phyloP scores from a whole-genome alignment of 208 protist species.

The Kentomonas sorsogonicus region DNA sequence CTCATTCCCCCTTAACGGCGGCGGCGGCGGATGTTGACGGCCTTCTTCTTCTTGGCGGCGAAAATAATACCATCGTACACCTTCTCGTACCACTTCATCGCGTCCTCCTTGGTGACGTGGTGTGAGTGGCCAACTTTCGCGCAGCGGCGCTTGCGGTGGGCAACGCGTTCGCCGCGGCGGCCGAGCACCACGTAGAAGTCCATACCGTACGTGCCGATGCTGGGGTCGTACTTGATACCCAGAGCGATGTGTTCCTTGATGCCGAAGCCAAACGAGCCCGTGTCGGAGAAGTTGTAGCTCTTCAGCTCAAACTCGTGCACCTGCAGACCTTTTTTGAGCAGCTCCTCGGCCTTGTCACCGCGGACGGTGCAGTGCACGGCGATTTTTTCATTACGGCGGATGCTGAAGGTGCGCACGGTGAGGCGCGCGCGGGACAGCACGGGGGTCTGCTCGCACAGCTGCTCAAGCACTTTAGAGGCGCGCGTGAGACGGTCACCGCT shows the following conservation, averaged over 20 bases:
- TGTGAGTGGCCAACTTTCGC: conserved; percentile 92
- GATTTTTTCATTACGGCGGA: conserved; percentile 99
- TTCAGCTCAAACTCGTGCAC: conserved; percentile 99
- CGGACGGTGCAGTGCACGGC: conserved; percentile 98
- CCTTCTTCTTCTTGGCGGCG: conserved; percentile 93
- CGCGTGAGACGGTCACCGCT: conserved; percentile 98
- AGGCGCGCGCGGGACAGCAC: conserved; percentile 96
- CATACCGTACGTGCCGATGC: conserved; percentile 98
- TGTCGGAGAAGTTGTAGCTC: conserved; percentile 94
- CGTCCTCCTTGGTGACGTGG: conserved; percentile 95
- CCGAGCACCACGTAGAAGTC: conserved; percentile 98
- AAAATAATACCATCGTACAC: conserved; percentile 97
- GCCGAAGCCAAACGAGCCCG: conserved; percentile 99
- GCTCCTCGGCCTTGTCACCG: conserved; percentile 98
- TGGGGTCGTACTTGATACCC: conserved; percentile 99
- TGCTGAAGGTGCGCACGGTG: conserved; percentile 98
- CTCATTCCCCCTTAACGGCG: conserved; percentile 73
- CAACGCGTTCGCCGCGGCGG: conserved; percentile 96
- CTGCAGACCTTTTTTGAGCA: conserved; percentile 98
- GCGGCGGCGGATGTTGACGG: conserved; percentile 97
- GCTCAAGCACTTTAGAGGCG: conserved; percentile 98
- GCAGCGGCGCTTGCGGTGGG: conserved; percentile 82
- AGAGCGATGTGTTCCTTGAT: conserved; percentile 99
- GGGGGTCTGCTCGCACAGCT: conserved; percentile 98
- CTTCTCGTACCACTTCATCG: conserved; percentile 99